Evolutionary conservation across 1,139 yeast genomes (phyloP).

Genomic region (Geotrichum carabidarum): DNA sequence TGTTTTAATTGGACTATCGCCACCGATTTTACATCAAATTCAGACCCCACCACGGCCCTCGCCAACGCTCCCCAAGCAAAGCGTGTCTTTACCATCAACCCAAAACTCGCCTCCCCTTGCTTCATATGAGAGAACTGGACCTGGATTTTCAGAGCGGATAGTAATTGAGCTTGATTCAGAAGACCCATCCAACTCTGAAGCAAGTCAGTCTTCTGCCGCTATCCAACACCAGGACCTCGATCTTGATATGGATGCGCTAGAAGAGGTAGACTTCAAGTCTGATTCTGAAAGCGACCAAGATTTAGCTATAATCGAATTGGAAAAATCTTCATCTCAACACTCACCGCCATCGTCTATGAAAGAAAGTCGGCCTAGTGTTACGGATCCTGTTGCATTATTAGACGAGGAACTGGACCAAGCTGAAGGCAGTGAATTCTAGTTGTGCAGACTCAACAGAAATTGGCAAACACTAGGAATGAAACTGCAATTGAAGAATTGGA

Average conservation of each 20-base stretch:
- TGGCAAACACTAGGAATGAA: too few relatives aligned
- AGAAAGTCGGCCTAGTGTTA: not conserved
- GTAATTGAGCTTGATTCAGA: not conserved
- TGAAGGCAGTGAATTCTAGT: too few relatives aligned
- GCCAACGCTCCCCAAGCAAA: slow-evolving; percentile 3
- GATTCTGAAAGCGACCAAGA: not conserved
- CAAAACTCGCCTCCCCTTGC: too few relatives aligned
- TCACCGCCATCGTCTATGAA: not conserved
- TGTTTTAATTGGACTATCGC: not conserved
- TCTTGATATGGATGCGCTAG: not conserved
- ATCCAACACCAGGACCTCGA: not conserved
- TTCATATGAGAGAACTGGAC: not conserved
- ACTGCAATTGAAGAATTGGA: too few relatives aligned
- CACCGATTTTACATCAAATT: not conserved
- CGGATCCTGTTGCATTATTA: slow-evolving; percentile 1
- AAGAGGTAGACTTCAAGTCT: not conserved
- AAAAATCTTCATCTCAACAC: not conserved
- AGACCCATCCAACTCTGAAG: not conserved
- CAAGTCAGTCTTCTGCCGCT: not conserved
- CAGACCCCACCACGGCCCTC: slow-evolving; percentile 15
- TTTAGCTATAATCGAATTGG: not conserved
- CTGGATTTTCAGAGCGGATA: not conserved
- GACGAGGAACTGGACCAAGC: not conserved
- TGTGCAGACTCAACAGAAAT: too few relatives aligned
- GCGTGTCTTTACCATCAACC: too few relatives aligned